Evolutionary conservation across 495 filamentous ascomycete genomes (phyloP).

Genomic region (Ramalina intermedia): DNA sequence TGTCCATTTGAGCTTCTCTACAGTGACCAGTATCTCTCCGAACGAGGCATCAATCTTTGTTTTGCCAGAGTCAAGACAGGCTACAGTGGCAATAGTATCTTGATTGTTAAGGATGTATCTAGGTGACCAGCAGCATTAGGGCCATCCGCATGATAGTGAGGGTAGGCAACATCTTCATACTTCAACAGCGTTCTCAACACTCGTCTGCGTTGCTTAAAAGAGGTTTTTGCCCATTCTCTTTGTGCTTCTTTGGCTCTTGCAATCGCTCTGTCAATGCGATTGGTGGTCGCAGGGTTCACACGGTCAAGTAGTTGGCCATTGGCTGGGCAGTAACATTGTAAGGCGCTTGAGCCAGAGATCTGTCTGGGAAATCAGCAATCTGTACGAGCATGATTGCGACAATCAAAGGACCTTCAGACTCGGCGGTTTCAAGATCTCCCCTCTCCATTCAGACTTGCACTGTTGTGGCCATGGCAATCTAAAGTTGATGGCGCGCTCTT

Average conservation of each 20-base stretch:
- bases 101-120: slow-evolving; percentile 79
- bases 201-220: slow-evolving; percentile 59
- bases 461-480: slow-evolving; percentile 44
- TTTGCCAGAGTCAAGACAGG: slow-evolving; percentile 94
- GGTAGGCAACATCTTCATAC: slow-evolving; percentile 23
- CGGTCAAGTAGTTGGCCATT: slow-evolving; percentile 71
- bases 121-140: neutral
- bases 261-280: slow-evolving; percentile 70
- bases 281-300: slow-evolving; percentile 62
- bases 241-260: slow-evolving; percentile 63
- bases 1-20: slow-evolving; percentile 90
- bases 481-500: slow-evolving; percentile 41
- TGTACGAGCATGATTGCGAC: neutral
- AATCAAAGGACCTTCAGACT: slow-evolving; percentile 29
- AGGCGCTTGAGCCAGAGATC: slow-evolving; percentile 40
- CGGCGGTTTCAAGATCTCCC: slow-evolving; percentile 48
- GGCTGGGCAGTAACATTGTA: slow-evolving; percentile 83
- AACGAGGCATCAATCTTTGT: slow-evolving; percentile 86
- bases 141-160: neutral
- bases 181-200: slow-evolving; percentile 73
- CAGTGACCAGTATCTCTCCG: slow-evolving; percentile 86
- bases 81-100: slow-evolving; percentile 67
- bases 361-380: slow-evolving; percentile 11
- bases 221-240: slow-evolving; percentile 63
- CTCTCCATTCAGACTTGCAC: slow-evolving; percentile 36